Evolutionary conservation across 495 filamentous ascomycete genomes (phyloP).

Genomic region (Glutinoglossum americanum): DNA sequence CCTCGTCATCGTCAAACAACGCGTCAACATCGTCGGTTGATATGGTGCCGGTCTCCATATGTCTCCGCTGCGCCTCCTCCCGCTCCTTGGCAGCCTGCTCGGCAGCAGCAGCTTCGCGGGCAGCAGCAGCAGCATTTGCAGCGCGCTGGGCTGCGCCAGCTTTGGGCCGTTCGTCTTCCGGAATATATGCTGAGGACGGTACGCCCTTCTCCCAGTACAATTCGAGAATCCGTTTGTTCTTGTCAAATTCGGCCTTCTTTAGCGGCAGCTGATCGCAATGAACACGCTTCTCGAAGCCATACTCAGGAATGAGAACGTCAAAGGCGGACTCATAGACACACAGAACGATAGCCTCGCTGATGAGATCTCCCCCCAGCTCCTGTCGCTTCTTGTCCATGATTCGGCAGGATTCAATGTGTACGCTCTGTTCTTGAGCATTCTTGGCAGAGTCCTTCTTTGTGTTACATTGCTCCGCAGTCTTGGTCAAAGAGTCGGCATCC

Average conservation of each 20-base stretch:
- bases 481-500: slow-evolving; percentile 67
- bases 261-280: slow-evolving; percentile 95
- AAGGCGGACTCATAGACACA: slow-evolving; percentile 98
- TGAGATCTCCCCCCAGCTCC: slow-evolving; percentile 73
- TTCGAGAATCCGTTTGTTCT: slow-evolving; percentile 79
- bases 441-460: slow-evolving; percentile 98
- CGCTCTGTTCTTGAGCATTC: slow-evolving; percentile 92
- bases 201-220: slow-evolving; percentile 99
- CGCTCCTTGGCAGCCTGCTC: slow-evolving; percentile 57
- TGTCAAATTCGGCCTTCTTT: slow-evolving; percentile 96
- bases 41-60: slow-evolving; percentile 82
- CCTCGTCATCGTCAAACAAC: slow-evolving; percentile 85
- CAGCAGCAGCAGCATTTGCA: slow-evolving; percentile 52
- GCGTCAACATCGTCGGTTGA: slow-evolving; percentile 79
- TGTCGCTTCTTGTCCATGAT: slow-evolving; percentile 75
- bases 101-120: slow-evolving; percentile 58
- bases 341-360: slow-evolving; percentile 89
- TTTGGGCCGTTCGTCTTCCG: slow-evolving; percentile 89
- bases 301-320: slow-evolving; percentile 94
- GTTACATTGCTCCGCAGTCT: slow-evolving; percentile 91
- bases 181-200: slow-evolving; percentile 85
- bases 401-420: slow-evolving; percentile 93
- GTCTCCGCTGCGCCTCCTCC: slow-evolving; percentile 71
- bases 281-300: slow-evolving; percentile 96
- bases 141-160: slow-evolving; percentile 41